Conservation (phyloP, 2,329 filamentous ascomycete species). For the Claviceps sorghi region DNA sequence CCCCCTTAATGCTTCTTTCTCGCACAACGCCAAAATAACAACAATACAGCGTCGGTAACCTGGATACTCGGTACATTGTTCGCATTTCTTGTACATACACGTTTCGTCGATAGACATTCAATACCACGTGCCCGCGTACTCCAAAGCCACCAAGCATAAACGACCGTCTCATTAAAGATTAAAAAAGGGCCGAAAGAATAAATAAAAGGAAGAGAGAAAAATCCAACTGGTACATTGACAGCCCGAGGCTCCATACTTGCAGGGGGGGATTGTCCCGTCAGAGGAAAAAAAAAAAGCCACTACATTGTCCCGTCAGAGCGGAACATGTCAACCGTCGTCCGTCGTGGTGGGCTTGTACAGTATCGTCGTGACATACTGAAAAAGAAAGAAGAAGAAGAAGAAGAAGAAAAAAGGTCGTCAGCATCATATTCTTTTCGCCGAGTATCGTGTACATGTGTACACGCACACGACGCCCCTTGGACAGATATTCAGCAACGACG, state of each 20-base stretch:
- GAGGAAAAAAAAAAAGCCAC: not conserved
- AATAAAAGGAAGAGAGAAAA: not conserved
- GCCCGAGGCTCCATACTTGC: not conserved
- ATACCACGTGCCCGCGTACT: not conserved
- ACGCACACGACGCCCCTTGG: too few species aligned
- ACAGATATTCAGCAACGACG: slow-evolving; percentile 12
- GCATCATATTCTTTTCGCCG: not conserved
- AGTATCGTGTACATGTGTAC: not conserved
- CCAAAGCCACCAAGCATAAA: not conserved
- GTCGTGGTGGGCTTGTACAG: slow-evolving; percentile 78
- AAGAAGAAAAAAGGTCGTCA: not conserved
- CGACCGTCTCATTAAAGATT: not conserved
- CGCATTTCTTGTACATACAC: not conserved
- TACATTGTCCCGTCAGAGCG: not conserved
- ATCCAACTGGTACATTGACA: not conserved
- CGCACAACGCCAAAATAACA: too few species aligned
- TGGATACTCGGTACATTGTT: not conserved
- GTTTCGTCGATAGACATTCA: not conserved
- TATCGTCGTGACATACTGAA: slow-evolving; percentile 88
- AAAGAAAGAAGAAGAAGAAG: not conserved
- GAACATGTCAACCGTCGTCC: slow-evolving; percentile 27
- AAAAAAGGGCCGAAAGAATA: too few species aligned
- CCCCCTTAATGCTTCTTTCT: too few species aligned
- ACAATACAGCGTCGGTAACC: too few species aligned
- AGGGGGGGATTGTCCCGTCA: too few species aligned